A percentile compares a stretch with the other conserved stretches of the same genome.
Conservation (phyloP, 495 filamentous ascomycete species). For the Xylaria scruposa region DNA sequence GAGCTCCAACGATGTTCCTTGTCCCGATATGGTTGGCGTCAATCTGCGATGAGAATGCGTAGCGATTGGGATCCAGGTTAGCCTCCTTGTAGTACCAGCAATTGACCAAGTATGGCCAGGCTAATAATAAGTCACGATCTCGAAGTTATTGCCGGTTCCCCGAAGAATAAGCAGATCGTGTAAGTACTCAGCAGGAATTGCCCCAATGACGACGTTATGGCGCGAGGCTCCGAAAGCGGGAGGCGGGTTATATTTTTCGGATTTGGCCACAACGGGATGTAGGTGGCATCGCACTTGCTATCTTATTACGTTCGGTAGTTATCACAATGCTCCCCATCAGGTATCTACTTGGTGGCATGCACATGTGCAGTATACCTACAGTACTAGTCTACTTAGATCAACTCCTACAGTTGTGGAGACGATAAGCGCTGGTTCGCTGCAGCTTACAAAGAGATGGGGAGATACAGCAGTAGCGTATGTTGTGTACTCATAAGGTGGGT, state of each 20-base stretch:
- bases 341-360: neutral
- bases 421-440: constrained; percentile 16
- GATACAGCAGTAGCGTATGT: constrained; percentile 5
- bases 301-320: neutral
- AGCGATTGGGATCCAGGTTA: constrained; percentile 4
- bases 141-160: neutral
- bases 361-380: neutral
- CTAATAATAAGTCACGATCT: constrained; percentile 10
- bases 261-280: constrained; percentile 6
- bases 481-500: too few relatives aligned
- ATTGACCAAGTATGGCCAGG: neutral
- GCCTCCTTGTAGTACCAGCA: neutral
- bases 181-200: neutral
- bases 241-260: constrained; percentile 23
- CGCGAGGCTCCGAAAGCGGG: constrained; percentile 44
- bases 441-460: neutral
- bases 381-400: neutral
- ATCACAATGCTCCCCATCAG: neutral
- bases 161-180: neutral
- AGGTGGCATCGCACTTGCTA: neutral
- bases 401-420: constrained; percentile 11
- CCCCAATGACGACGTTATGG: constrained; percentile 38
- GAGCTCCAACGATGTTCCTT: constrained; percentile 16
- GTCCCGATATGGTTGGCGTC: constrained; percentile 11
- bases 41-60: neutral